Evolutionary conservation across 176 grass and related monocot species (phyloP), one percentile per base, ranked within the genome.

Genomic region (Poa annua): DNA sequence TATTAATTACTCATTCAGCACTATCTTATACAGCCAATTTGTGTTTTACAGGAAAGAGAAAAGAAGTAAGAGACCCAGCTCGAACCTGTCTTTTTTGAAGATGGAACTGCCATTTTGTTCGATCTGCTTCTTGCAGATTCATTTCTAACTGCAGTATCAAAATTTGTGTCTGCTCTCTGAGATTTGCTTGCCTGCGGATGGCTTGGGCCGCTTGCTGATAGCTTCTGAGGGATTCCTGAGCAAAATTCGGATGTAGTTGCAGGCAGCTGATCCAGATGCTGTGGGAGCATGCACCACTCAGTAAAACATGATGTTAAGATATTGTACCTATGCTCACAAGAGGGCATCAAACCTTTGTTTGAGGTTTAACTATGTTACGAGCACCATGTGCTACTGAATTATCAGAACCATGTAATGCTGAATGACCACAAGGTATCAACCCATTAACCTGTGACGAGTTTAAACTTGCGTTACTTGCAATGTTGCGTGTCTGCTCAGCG

Each of bases 51-150:
- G 29, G 20, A 32, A 48, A 44, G 8, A 42, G 13, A 70, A 69
- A 22, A 79, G 12, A 3, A 56, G 35, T 47, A 75, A 75, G 29
- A 51, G 16, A 61, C 29, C 48, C 17, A 13, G 48, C 66, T 89
- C 75, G 22, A 75, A 87, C 88, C 84, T 90, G 81, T 86, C 22
- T 26, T 75, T 80, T 83, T 75, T 8, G 59, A 86, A 83, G 86
- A 52, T 13, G 17, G 8, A 83, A 74, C 21, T 11, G 49, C 59
- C 14, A 13, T 17, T 61, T 77, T 86, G 41, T 79, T 80, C 50
- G 39, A 42, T 86, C 59, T 83, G 69, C 68, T 80, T 79, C 68
- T 56, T 60, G 75, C 81, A 64, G 56, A 38, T 69, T 83, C 88
- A 75, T 69, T 83, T 83, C 71, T 83, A 42, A 68, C 24, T 7